phyloP scores from a whole-genome alignment of 257 asterid species.

The Petrea volubilis region DNA sequence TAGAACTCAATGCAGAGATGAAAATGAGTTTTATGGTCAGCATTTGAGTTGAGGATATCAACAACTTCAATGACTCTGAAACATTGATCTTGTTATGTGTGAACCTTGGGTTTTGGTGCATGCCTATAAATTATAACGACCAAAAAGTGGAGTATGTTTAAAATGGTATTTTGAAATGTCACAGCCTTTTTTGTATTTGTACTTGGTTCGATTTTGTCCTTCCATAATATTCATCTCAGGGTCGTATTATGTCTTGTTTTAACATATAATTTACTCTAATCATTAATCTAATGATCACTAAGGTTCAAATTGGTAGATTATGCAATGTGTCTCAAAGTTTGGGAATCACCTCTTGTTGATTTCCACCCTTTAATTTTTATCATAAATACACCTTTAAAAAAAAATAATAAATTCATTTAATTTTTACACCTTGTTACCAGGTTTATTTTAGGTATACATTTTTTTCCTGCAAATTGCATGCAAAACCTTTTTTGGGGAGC shows the following conservation, averaged over 20 bases:
- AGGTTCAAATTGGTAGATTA: background rate
- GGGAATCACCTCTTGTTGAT: background rate
- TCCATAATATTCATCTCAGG: background rate
- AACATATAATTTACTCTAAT: background rate
- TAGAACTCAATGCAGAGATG: background rate
- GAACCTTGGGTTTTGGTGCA: background rate
- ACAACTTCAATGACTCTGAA: background rate
- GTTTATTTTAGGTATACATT: background rate
- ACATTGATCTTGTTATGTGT: background rate
- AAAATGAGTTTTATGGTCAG: constrained; percentile 12
- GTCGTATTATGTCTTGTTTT: background rate
- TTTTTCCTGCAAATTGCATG: background rate
- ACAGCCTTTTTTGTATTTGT: background rate
- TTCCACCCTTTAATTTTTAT: background rate
- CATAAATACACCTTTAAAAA: background rate
- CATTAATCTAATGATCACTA: background rate
- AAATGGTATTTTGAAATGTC: background rate
- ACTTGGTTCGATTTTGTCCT: constrained; percentile 1
- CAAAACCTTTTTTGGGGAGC: background rate
- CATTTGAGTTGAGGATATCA: constrained; percentile 17
- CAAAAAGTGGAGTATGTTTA: background rate
- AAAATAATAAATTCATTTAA: background rate
- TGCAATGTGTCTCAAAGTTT: background rate
- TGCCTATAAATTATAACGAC: constrained; percentile 7
- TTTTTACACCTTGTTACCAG: background rate